Evolutionary conservation across 2,329 filamentous ascomycete species (phyloP), one percentile per base, ranked within the genome.

Genomic region (Paecilomyces variotii): DNA sequence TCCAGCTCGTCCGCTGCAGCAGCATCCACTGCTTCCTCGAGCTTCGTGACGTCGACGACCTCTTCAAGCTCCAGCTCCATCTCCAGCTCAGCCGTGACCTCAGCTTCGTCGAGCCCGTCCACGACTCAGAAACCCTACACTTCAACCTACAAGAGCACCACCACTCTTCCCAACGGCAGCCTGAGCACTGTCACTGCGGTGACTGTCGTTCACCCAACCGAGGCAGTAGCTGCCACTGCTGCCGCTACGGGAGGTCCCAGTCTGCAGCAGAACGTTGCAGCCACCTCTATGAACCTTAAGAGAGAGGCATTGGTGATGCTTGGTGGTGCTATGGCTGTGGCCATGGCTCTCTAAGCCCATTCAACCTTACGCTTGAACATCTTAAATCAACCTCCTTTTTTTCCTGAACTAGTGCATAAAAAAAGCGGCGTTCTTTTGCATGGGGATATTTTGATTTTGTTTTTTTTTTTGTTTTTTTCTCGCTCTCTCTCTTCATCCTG

Each of bases 121-220:
- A 54, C 49, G 11, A 54, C 56, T 25, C 52, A 52, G 24, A 56
- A 52, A 7, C 64, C 68, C 24, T 71, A 60, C 62, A 78, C 75
- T 10, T 75, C 74, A 2, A 78, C 76, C 50, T 70, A 66, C 62
- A 65, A 75, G 57, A 70, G 67, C 56, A 78, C 74, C 32, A 75
- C 73, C 27, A 79, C 76, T 11, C 59, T 74, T 10, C 62, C 74
- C 19, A 68, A 80, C 59, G 78, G 78, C n/a, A 67, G 65, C 14
- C 56, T 73, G 25, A 70, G 68, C 61, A 79, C 77, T 50, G 70
- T 77, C 59, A 80, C 78, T 10, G 71, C 74, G 45, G 67, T 78
- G n/a, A 75, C 78, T 2, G 69, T 79, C 34, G 73, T 79, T 52
- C 70, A 76, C 51, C 74, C 76, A 9, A 71, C 72, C 12, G 58